Percentiles rank a stretch among this genome's conserved stretches.
These are phyloP conservation scores for Sporothrix euskadiensis DNA, from an alignment of 2,329 filamentous ascomycete species.

Conservation along the genomic window DNA sequence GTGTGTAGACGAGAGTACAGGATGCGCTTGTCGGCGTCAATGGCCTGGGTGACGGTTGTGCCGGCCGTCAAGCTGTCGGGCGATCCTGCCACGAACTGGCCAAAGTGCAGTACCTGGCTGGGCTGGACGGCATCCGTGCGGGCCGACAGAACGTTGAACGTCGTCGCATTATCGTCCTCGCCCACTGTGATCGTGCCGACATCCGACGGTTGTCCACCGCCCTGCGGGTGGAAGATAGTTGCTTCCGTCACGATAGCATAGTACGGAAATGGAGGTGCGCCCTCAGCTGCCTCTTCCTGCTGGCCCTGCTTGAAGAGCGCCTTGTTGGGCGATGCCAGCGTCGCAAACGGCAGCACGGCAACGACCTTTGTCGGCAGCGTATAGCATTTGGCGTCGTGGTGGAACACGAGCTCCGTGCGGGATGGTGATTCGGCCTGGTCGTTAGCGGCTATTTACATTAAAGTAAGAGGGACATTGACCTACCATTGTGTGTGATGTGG, in stretches of 20 bases:
- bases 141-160: slow-evolving; percentile 58
- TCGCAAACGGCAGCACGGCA: slow-evolving; percentile 50
- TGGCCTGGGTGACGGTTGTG: slow-evolving; percentile 53
- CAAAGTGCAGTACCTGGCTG: slow-evolving; percentile 65
- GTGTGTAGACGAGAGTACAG: slow-evolving; percentile 71
- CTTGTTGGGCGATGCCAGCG: slow-evolving; percentile 53
- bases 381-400: slow-evolving; percentile 47
- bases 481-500: slow-evolving; percentile 11
- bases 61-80: slow-evolving; percentile 43
- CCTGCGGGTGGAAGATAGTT: slow-evolving; percentile 76
- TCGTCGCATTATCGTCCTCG: slow-evolving; percentile 31
- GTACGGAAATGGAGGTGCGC: slow-evolving; percentile 34
- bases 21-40: slow-evolving; percentile 61
- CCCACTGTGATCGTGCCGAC: slow-evolving; percentile 55
- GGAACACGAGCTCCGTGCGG: slow-evolving; percentile 49
- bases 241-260: slow-evolving; percentile 61
- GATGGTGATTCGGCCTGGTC: neutral
- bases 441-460: neutral
- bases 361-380: slow-evolving; percentile 48
- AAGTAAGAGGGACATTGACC: neutral
- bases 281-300: slow-evolving; percentile 41
- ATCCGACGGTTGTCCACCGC: slow-evolving; percentile 72
- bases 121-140: slow-evolving; percentile 54
- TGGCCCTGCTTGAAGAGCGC: slow-evolving; percentile 59
- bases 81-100: slow-evolving; percentile 48